Percentiles rank a stretch among this genome's conserved stretches.
Conservation (phyloP, 2,329 filamentous ascomycete genomes). For the Emmonsia crescens region DNA sequence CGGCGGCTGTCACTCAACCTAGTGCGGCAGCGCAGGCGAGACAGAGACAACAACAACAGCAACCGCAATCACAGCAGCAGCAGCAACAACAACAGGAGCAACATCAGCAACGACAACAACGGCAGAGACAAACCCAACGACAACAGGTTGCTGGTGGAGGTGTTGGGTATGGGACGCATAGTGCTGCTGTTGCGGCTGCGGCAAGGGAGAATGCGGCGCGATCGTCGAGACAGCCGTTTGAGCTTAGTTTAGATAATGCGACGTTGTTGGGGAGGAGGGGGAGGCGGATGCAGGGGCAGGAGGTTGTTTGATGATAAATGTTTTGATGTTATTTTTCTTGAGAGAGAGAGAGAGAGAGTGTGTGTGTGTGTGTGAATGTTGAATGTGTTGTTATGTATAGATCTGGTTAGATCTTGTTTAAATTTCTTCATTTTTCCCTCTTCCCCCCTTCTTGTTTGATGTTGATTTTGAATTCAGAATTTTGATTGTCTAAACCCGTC, state of each 20-base stretch:
- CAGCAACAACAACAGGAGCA: too few relatives aligned
- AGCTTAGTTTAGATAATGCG: conserved; percentile 82
- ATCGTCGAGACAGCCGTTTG: conserved; percentile 71
- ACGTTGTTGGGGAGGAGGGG: conserved; percentile 68
- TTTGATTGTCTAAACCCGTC: background rate
- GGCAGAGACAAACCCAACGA: conserved; percentile 29
- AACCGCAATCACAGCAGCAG: conserved; percentile 40
- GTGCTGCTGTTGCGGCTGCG: conserved; percentile 68
- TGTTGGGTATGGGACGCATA: conserved; percentile 81
- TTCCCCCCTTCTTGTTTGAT: background rate
- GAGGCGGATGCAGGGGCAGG: conserved; percentile 28
- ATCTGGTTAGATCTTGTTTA: conserved; percentile 1
- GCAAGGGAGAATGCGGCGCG: conserved; percentile 69
- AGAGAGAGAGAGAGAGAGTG: background rate
- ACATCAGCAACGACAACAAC: conserved; percentile 32
- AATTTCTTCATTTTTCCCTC: background rate
- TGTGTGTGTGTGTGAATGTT: background rate
- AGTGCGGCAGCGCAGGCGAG: conserved; percentile 53
- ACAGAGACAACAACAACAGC: conserved; percentile 37
- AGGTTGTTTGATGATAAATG: conserved; percentile 16
- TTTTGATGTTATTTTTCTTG: background rate
- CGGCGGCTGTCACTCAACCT: conserved; percentile 23
- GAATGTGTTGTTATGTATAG: background rate
- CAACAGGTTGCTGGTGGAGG: conserved; percentile 23
- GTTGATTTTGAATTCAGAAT: background rate